Evolutionary conservation across 768 basidiomycete genomes (phyloP).

Genomic region (Myochromella boudieri): DNA sequence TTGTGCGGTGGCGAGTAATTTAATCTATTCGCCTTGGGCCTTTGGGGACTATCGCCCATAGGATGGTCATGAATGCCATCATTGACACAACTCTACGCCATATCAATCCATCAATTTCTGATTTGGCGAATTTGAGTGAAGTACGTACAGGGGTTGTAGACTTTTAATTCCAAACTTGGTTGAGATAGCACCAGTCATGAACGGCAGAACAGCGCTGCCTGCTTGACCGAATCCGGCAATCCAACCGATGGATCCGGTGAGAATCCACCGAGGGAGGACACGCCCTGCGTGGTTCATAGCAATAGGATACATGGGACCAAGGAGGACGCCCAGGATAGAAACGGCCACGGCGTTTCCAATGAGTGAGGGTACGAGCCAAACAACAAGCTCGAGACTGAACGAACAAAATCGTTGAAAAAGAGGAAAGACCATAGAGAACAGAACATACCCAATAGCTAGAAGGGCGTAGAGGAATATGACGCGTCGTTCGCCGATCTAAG

Average conservation of each 20-base stretch:
- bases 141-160: conserved; percentile 60
- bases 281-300: conserved; percentile 69
- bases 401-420: background rate
- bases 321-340: conserved; percentile 60
- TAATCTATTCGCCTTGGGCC: conserved; percentile 18
- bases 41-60: conserved; percentile 54
- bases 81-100: conserved; percentile 50
- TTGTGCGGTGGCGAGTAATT: too few relatives aligned
- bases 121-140: background rate
- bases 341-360: conserved; percentile 65
- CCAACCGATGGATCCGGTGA: conserved; percentile 67
- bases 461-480: conserved; percentile 52
- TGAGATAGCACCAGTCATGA: conserved; percentile 70
- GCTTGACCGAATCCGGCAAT: conserved; percentile 70
- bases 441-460: conserved; percentile 47
- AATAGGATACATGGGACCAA: conserved; percentile 79
- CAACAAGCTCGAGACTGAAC: conserved; percentile 59
- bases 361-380: conserved; percentile 71
- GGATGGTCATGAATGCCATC: conserved; percentile 57
- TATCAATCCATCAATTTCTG: background rate
- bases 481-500: conserved; percentile 53
- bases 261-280: conserved; percentile 69
- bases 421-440: background rate
- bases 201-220: conserved; percentile 71
- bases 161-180: conserved; percentile 58